Percentiles rank a stretch among this genome's conserved stretches.
Conservation (phyloP, 148 eudicot genomes). For the Rhododendron ferrugineum region DNA sequence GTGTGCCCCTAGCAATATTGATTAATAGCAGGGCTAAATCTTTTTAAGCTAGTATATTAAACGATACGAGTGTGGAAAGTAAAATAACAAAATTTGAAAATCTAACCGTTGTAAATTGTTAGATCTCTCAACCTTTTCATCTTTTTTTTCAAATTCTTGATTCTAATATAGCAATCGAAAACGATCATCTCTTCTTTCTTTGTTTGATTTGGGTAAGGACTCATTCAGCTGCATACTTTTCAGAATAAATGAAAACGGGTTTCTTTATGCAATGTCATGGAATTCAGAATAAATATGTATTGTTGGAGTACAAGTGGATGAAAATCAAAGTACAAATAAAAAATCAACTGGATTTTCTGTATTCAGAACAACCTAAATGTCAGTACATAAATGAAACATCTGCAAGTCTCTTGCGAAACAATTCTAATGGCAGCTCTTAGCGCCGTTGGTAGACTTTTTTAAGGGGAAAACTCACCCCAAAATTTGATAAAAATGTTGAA, state of each 20-base stretch:
- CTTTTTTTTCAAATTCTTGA: no score
- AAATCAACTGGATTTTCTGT: not conserved
- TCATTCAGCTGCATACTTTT: no score
- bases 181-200: no score
- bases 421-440: not conserved
- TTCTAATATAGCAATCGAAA: no score
- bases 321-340: not conserved
- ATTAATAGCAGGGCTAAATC: no score
- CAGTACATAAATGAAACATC: not conserved
- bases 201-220: not conserved
- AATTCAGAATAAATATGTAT: not conserved
- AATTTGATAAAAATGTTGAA: constrained; percentile 4
- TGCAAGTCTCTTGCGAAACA: not conserved
- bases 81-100: not conserved
- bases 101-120: not conserved
- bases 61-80: no score
- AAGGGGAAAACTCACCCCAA: constrained; percentile 4
- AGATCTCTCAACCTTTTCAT: not conserved
- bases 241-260: no score
- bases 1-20: no score
- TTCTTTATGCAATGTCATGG: not conserved
- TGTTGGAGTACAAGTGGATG: not conserved
- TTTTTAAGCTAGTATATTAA: no score
- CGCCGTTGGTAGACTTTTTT: not conserved
- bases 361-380: not conserved